Conservation (phyloP, 148 eudicot genomes). For the Vaccinium vitisidaea region DNA sequence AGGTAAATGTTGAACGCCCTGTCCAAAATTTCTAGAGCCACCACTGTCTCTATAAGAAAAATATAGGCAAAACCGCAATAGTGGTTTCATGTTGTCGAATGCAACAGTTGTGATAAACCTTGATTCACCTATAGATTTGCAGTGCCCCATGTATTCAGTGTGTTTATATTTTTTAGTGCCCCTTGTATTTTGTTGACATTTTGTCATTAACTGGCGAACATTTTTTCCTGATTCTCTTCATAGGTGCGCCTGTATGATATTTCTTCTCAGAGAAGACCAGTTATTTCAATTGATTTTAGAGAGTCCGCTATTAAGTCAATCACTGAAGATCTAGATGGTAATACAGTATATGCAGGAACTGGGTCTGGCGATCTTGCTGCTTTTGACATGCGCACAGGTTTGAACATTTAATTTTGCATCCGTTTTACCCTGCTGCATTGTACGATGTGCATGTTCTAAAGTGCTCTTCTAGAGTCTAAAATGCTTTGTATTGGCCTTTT, state of each 20-base stretch:
- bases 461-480: background rate
- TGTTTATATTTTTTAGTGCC: background rate
- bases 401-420: background rate
- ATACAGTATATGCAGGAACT: conserved; percentile 75
- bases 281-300: conserved; percentile 73
- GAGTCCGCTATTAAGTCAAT: conserved; percentile 85
- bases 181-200: background rate
- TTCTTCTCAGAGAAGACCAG: conserved; percentile 91
- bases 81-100: too few species aligned
- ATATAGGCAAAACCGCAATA: too few species aligned
- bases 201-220: conserved; percentile 3
- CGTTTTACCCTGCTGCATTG: too few species aligned
- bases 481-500: background rate
- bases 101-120: too few species aligned
- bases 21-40: too few species aligned
- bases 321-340: conserved; percentile 80
- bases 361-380: conserved; percentile 96
- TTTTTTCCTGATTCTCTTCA: conserved; percentile 14
- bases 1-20: too few species aligned
- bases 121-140: too few species aligned
- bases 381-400: conserved; percentile 92
- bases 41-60: too few species aligned
- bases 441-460: background rate
- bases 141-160: too few species aligned
- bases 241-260: conserved; percentile 93